phyloP scores from a whole-genome alignment of 73 alveolate genomes.

The Uronychia setigera region DNA sequence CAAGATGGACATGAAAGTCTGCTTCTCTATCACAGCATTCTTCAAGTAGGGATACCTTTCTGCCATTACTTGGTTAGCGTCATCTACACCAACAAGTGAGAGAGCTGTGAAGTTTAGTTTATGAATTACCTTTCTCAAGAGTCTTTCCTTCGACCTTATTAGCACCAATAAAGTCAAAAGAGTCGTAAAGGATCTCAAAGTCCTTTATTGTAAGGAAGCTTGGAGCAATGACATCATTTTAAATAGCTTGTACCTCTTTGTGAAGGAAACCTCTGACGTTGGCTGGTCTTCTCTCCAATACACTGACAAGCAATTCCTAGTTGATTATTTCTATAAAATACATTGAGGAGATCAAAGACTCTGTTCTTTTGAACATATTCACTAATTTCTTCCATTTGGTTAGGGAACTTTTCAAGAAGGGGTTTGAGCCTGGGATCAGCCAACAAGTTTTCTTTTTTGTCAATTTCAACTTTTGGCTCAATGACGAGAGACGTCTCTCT shows the following conservation, averaged over 20 bases:
- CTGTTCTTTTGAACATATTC: not conserved
- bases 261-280: not conserved
- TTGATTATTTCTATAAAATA: not conserved
- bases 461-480: not conserved
- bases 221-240: not conserved
- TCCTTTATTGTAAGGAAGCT: not conserved
- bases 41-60: not conserved
- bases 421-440: not conserved
- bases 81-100: not conserved
- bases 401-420: not conserved
- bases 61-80: not conserved
- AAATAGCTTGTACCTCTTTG: not conserved
- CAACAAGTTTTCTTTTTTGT: not conserved
- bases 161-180: not conserved
- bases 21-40: not conserved
- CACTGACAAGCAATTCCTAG: not conserved
- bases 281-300: not conserved
- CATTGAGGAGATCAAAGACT: not conserved
- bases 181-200: not conserved
- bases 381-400: not conserved
- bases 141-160: not conserved
- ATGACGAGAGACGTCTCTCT: not conserved
- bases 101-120: not conserved
- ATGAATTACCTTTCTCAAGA: not conserved
- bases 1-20: not conserved